Base-by-base conservation (phyloP, 805 yeast genomes). In the Kazachstania psychrophila region DNA sequence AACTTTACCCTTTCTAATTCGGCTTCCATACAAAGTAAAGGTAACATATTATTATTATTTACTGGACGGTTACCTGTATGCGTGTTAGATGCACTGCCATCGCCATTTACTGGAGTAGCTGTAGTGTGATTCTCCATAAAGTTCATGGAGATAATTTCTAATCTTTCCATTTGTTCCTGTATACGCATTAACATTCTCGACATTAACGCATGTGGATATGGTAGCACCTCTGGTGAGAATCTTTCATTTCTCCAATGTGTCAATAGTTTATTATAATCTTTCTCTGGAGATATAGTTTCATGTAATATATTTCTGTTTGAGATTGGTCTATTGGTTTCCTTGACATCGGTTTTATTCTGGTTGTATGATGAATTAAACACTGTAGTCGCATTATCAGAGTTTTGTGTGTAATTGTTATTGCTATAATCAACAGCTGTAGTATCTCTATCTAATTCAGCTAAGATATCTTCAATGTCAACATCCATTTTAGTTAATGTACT, bases 1-100 rank as follows among this genome's bases (percentile, higher is more conserved):
- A 79, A 92, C 49, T 79, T 85, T 22, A 86, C 73, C 39, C 98
- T 65, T 49, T 92, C 97, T 17, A 92, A 69, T 48, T 92, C 97
- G 11, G 94, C 80, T 53, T 92, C 98, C 47, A 89, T 78, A 17
- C 94, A 73, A 64, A 92, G 74, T 31, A 88, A 65, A 40, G 83
- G 79, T 40, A 89, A 60, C 46, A 43, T 43, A 18, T 34, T 37
- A 25, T 48, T 49, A 31, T 44, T 52, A 25, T 44, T 41, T 12
- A 34, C 39, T 4, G 41, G 36, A 5, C 33, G 39, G 14, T 37
- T 43, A 19, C 41, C 38, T 13, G 14, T 12, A 1, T 12, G 13
- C n/a, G n/a, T n/a, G 20, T 15, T 15, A 6, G 22, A 13, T 6
- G 27, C 34, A 14, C 31, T 33, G 22, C 38, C 37, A 26, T 10